phyloP scores from a whole-genome alignment of 768 basidiomycete species.

The Tephrocybe sp. region DNA sequence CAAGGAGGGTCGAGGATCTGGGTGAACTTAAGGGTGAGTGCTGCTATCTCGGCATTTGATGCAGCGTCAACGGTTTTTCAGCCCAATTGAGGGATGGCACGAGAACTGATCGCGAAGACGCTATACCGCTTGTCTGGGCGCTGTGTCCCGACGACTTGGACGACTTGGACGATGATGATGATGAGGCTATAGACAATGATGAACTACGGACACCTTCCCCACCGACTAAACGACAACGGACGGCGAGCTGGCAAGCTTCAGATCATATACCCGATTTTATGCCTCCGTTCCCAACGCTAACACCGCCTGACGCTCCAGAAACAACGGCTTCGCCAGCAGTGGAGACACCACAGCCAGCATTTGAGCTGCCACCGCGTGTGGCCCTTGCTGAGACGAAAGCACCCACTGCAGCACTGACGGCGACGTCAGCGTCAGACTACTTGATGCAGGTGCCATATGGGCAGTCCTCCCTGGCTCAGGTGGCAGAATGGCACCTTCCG shows the following conservation, averaged over 20 bases:
- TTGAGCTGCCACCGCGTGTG: slow-evolving; percentile 22
- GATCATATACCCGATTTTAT: slow-evolving; percentile 65
- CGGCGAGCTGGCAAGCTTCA: slow-evolving; percentile 59
- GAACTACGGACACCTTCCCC: slow-evolving; percentile 33
- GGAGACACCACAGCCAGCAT: slow-evolving; percentile 23
- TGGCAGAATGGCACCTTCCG: slow-evolving; percentile 73
- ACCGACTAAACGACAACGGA: slow-evolving; percentile 57
- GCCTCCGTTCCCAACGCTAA: slow-evolving; percentile 61
- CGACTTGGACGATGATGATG: slow-evolving; percentile 31
- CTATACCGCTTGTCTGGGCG: slow-evolving; percentile 51
- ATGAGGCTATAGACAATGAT: slow-evolving; percentile 18
- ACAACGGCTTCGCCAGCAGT: slow-evolving; percentile 1
- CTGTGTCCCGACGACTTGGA: slow-evolving; percentile 33
- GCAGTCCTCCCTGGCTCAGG: slow-evolving; percentile 65
- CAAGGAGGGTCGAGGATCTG: slow-evolving; percentile 69
- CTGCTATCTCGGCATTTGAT: slow-evolving; percentile 17
- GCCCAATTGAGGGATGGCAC: slow-evolving; percentile 63
- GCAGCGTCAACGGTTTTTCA: slow-evolving; percentile 32
- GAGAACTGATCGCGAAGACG: slow-evolving; percentile 53
- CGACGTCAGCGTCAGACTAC: slow-evolving; percentile 64
- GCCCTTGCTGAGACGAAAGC: slow-evolving; percentile 36
- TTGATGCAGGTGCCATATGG: slow-evolving; percentile 72
- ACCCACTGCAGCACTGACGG: slow-evolving; percentile 41
- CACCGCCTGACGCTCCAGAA: slow-evolving; percentile 24
- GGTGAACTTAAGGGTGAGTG: slow-evolving; percentile 69